Evolutionary conservation across 2,329 filamentous ascomycete species (phyloP).

Genomic region (Neofusicoccum parvum): DNA sequence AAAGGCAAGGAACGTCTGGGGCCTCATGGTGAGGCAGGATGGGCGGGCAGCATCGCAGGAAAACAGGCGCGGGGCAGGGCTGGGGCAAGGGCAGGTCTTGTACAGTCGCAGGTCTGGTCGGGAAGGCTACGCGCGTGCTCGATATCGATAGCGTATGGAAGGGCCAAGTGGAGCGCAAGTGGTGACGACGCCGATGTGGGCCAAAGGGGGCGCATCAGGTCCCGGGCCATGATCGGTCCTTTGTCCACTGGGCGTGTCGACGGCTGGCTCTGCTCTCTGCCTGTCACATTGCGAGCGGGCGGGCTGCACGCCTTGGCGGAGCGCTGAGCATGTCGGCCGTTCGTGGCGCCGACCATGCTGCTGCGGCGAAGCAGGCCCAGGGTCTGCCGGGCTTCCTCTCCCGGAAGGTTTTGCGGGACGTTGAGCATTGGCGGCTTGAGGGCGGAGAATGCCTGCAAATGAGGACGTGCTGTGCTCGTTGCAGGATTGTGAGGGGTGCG

Average conservation of each 20-base stretch:
- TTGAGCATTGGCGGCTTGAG: neutral
- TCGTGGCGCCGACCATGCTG: neutral
- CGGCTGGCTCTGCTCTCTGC: neutral
- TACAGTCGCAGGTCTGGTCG: neutral
- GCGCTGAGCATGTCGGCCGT: neutral
- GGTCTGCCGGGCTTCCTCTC: neutral
- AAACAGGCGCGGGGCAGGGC: neutral
- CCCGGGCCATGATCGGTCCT: neutral
- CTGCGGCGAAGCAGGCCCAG: neutral
- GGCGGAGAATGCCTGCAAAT: neutral
- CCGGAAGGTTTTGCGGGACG: neutral
- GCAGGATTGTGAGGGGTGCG: neutral
- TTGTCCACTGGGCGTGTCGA: neutral
- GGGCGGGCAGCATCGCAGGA: neutral
- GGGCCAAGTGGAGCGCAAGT: neutral
- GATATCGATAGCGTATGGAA: neutral
- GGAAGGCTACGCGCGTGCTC: constrained; percentile 7
- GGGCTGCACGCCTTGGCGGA: neutral
- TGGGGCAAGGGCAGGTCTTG: neutral
- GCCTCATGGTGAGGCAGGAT: constrained; percentile 17
- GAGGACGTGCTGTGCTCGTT: neutral
- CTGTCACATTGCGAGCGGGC: neutral
- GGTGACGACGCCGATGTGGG: constrained; percentile 15
- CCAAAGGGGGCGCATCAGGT: neutral
- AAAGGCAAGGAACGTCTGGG: neutral